These are phyloP conservation scores for Forsythia viridissima DNA, from an alignment of 257 asterid species.

Conservation along the genomic window DNA sequence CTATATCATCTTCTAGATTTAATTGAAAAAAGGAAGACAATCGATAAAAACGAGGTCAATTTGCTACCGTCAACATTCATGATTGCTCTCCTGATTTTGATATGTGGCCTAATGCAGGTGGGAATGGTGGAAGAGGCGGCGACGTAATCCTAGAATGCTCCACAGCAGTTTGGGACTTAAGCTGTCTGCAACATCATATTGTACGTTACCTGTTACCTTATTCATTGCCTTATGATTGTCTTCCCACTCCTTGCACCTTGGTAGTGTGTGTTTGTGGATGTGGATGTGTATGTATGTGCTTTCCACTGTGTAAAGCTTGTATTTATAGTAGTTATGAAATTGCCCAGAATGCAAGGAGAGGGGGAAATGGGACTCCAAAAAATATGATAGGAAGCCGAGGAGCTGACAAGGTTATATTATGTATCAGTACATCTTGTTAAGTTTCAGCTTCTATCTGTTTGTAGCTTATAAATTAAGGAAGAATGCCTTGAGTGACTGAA, in stretches of 20 bases:
- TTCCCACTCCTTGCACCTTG: conserved; percentile 5
- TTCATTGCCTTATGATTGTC: conserved; percentile 2
- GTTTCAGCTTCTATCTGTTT: conserved; percentile 18
- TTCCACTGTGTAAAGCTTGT: conserved; percentile 14
- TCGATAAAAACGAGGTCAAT: background rate
- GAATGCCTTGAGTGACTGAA: conserved; percentile 11
- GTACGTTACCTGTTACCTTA: conserved; percentile 44
- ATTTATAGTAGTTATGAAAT: conserved; percentile 11
- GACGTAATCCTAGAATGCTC: conserved; percentile 86
- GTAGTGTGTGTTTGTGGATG: background rate
- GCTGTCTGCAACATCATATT: conserved; percentile 82
- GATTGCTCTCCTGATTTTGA: conserved; percentile 20
- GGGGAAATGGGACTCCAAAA: conserved; percentile 85
- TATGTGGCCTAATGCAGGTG: conserved; percentile 55
- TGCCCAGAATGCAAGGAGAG: conserved; percentile 83
- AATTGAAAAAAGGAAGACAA: conserved; percentile 15
- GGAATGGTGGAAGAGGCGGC: conserved; percentile 96
- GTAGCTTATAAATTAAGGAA: conserved; percentile 8
- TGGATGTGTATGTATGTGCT: conserved; percentile 13
- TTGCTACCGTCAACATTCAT: background rate
- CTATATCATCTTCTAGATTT: background rate
- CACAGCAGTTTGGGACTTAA: conserved; percentile 83
- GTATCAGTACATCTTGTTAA: conserved; percentile 16
- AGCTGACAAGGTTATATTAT: conserved; percentile 66
- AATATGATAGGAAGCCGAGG: conserved; percentile 93